Evolutionary conservation across 2,329 filamentous ascomycete species (phyloP).

Genomic region (Cladosporium phlei): DNA sequence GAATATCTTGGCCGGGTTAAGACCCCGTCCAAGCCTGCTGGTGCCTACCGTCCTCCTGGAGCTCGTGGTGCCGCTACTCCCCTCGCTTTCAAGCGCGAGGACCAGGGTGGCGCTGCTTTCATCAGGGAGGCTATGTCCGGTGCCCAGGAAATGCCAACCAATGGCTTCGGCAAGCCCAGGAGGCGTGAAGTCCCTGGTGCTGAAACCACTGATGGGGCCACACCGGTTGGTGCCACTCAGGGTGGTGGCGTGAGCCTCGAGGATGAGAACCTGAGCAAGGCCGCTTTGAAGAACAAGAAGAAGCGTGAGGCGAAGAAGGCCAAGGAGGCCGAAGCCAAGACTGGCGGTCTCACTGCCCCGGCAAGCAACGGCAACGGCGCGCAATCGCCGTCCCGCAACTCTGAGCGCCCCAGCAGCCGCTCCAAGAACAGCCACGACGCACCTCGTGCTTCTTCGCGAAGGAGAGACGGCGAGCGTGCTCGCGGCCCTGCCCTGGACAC

Average conservation of each 20-base stretch:
- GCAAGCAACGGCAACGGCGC: conserved; percentile 40
- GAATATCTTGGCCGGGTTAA: conserved; percentile 81
- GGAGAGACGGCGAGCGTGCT: conserved; percentile 24
- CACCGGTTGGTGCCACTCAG: conserved; percentile 59
- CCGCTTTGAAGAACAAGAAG: conserved; percentile 95
- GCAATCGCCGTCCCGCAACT: conserved; percentile 14
- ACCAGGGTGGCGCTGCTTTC: conserved; percentile 89
- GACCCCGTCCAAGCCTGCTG: conserved; percentile 93
- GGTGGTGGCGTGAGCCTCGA: conserved; percentile 63
- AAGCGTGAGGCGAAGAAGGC: conserved; percentile 91
- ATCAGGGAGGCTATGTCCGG: conserved; percentile 68
- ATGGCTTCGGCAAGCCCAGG: conserved; percentile 72
- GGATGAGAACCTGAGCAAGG: conserved; percentile 74
- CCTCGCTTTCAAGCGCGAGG: conserved; percentile 93
- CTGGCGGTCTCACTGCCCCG: conserved; percentile 40
- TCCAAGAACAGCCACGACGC: conserved; percentile 27
- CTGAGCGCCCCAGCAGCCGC: conserved; percentile 30
- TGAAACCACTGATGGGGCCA: conserved; percentile 57
- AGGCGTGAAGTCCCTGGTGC: conserved; percentile 83
- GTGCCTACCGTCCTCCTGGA: conserved; percentile 90
- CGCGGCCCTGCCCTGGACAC: conserved; percentile 21
- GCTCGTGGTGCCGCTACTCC: conserved; percentile 85
- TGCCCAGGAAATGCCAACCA: conserved; percentile 42
- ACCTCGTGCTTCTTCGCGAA: conserved; percentile 24
- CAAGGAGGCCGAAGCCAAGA: conserved; percentile 68